Evolutionary conservation across 1,284 basidiomycete genomes (phyloP).

Genomic region (Fomitopsis pinicola): DNA sequence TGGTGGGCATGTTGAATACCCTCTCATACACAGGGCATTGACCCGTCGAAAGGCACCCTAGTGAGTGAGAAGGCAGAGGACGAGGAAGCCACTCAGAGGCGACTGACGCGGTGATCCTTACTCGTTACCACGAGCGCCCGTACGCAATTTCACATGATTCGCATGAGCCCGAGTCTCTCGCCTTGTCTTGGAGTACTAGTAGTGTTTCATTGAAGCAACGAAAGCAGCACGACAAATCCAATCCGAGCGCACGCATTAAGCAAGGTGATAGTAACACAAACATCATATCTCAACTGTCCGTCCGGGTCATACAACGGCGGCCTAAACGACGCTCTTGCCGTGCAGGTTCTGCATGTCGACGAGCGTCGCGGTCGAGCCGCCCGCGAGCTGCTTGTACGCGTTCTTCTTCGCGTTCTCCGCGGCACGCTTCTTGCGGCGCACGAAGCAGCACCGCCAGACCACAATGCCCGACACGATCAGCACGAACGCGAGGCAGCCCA

Average conservation of each 20-base stretch:
- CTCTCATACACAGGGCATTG: not conserved
- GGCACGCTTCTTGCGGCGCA: conserved; percentile 24
- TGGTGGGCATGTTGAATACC: not conserved
- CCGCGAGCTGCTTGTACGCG: conserved; percentile 13
- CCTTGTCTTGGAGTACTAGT: too few species aligned
- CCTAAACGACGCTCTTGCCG: not conserved
- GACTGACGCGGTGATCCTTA: too few species aligned
- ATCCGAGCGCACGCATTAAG: not conserved
- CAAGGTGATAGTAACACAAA: not conserved
- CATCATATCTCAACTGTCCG: not conserved
- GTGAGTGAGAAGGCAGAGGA: not conserved
- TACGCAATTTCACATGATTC: too few species aligned
- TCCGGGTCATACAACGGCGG: not conserved
- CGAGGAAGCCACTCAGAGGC: not conserved
- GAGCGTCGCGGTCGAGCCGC: conserved; percentile 6
- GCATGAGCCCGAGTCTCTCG: too few species aligned
- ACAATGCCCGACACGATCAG: conserved; percentile 44
- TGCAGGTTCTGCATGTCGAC: conserved; percentile 4
- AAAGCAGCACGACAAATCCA: not conserved
- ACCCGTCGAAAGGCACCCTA: not conserved
- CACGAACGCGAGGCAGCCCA: conserved; percentile 55
- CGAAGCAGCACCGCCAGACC: conserved; percentile 61
- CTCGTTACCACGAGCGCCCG: too few species aligned
- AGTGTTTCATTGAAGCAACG: not conserved
- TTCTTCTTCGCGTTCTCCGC: conserved; percentile 6